These are phyloP conservation scores for Lactifluus rugatus DNA, from an alignment of 768 basidiomycete species.

Conservation along the genomic window DNA sequence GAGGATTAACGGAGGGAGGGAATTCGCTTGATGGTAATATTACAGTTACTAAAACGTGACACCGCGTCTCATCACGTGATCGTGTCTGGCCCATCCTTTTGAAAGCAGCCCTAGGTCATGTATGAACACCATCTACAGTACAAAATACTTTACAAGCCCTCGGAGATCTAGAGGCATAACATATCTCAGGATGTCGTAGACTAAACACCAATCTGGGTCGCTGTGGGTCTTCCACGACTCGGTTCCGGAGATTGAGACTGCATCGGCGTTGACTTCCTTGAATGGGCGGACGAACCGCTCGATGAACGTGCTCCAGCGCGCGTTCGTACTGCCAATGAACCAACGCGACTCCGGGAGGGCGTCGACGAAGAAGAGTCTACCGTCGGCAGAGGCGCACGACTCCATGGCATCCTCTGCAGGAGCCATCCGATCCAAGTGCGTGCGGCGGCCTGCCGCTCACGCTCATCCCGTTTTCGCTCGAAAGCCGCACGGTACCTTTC, in stretches of 20 bases:
- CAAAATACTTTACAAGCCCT: background rate
- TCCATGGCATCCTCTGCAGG: slow-evolving; percentile 24
- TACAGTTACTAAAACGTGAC: background rate
- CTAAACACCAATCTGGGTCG: slow-evolving; percentile 1
- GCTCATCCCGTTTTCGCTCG: slow-evolving; percentile 66
- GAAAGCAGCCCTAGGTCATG: too few species aligned
- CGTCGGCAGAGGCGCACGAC: slow-evolving; percentile 5
- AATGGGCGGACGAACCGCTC: background rate
- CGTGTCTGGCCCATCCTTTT: too few species aligned
- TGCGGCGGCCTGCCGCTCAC: slow-evolving; percentile 33
- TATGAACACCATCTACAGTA: background rate
- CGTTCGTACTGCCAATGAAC: slow-evolving; percentile 3
- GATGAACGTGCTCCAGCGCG: slow-evolving; percentile 6
- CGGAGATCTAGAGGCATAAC: slow-evolving; percentile 3
- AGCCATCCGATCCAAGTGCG: slow-evolving; percentile 28
- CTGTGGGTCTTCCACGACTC: slow-evolving; percentile 3
- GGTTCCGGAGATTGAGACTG: background rate
- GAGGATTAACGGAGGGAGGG: background rate
- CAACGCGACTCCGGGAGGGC: slow-evolving; percentile 12
- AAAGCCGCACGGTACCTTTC: slow-evolving; percentile 86
- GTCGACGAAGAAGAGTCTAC: slow-evolving; percentile 5
- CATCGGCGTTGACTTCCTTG: slow-evolving; percentile 11
- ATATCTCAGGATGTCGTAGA: background rate
- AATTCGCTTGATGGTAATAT: background rate
- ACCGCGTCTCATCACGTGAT: slow-evolving; percentile 17